Conservation (phyloP, 352 stramenopile genomes). For the Phytophthora pini region DNA sequence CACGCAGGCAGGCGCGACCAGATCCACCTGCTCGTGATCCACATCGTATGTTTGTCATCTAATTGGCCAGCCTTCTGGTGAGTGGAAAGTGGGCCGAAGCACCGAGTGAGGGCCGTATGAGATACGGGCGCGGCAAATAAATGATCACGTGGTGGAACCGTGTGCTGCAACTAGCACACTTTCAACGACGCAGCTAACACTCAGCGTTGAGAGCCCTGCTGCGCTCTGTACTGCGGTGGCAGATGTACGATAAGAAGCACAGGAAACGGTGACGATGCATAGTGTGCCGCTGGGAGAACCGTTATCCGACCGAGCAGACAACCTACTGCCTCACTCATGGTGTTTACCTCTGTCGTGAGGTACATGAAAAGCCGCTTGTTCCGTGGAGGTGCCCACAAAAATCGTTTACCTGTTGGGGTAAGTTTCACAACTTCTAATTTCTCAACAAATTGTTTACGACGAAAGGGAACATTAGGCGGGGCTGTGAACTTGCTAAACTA, state of each 20-base stretch:
- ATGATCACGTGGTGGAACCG: not conserved
- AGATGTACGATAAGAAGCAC: not conserved
- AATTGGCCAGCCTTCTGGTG: not conserved
- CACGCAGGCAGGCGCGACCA: not conserved
- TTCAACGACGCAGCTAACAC: no score
- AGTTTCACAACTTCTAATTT: constrained; percentile 10
- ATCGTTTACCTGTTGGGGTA: constrained; percentile 4
- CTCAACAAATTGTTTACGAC: constrained; percentile 4
- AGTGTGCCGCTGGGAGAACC: not conserved
- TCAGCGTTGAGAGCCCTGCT: no score
- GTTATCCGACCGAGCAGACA: constrained; percentile 5
- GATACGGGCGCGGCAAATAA: not conserved
- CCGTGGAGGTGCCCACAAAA: constrained; percentile 1
- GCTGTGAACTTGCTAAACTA: no score
- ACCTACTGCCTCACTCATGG: constrained; percentile 7
- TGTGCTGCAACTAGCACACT: not conserved
- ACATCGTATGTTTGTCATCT: not conserved
- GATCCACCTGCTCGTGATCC: not conserved
- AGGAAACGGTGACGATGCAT: constrained; percentile 7
- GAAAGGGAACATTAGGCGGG: not conserved
- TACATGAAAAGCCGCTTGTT: not conserved
- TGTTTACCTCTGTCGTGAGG: constrained; percentile 3
- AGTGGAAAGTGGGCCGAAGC: not conserved
- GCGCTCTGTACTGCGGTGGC: not conserved
- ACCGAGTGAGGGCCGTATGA: constrained; percentile 2